Evolutionary conservation across 805 yeast genomes (phyloP).

Genomic region (Teunomyces aglyptinius): DNA sequence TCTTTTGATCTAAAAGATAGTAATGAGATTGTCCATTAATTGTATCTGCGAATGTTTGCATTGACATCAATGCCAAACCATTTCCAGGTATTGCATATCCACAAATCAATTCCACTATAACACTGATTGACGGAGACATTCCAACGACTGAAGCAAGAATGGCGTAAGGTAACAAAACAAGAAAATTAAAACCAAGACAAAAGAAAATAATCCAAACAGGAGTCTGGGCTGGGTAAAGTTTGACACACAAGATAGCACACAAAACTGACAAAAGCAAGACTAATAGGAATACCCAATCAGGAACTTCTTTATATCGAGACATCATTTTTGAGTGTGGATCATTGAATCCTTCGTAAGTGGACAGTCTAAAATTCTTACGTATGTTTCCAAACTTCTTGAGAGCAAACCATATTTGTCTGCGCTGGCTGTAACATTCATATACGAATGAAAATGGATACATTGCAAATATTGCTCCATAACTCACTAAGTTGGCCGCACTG

Average conservation of each 20-base stretch:
- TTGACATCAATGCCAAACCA: constrained; percentile 19
- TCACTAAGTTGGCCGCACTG: constrained; percentile 27
- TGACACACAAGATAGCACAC: constrained; percentile 13
- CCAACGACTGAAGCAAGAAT: constrained; percentile 15
- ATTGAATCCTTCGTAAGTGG: constrained; percentile 14
- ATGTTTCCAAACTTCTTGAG: constrained; percentile 1
- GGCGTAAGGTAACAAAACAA: constrained; percentile 22
- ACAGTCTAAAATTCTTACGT: background rate
- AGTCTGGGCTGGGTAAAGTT: constrained; percentile 13
- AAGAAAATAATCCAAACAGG: constrained; percentile 25
- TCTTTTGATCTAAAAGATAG: constrained; percentile 36
- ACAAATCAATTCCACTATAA: constrained; percentile 17
- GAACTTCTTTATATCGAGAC: constrained; percentile 35
- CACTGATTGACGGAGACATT: constrained; percentile 14
- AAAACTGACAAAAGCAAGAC: constrained; percentile 27
- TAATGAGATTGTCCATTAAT: constrained; percentile 30
- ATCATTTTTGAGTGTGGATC: constrained; percentile 32
- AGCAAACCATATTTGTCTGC: constrained; percentile 3
- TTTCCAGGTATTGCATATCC: constrained; percentile 30
- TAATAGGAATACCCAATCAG: constrained; percentile 30
- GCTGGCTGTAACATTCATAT: constrained; percentile 6
- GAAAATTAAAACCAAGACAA: constrained; percentile 18
- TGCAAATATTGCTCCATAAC: constrained; percentile 28
- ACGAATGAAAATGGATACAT: constrained; percentile 22
- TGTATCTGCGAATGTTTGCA: constrained; percentile 24